Evolutionary conservation across 2,329 filamentous ascomycete species (phyloP).

Genomic region (Geosmithia putterillii): DNA sequence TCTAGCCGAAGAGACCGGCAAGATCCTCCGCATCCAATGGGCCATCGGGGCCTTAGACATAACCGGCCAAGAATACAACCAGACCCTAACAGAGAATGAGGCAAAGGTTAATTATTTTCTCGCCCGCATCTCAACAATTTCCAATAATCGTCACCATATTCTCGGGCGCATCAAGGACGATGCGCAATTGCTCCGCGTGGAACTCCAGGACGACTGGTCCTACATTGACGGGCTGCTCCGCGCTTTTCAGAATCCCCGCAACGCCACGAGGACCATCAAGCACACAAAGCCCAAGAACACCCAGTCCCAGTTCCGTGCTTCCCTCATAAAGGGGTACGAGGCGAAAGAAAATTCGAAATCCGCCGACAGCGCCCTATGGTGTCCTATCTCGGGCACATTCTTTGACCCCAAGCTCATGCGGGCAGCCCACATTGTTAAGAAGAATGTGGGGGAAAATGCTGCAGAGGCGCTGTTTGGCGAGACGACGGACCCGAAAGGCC

Average conservation of each 20-base stretch:
- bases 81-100: background rate
- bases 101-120: background rate
- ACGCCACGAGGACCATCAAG: background rate
- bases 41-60: background rate
- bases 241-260: background rate
- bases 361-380: background rate
- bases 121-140: background rate
- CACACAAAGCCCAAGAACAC: background rate
- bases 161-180: background rate
- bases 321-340: background rate
- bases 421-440: background rate
- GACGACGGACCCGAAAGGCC: background rate
- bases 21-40: background rate
- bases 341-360: too few species aligned
- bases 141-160: background rate
- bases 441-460: background rate
- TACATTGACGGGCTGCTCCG: background rate
- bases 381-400: background rate
- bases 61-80: background rate
- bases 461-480: background rate
- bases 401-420: background rate
- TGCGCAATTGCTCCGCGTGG: background rate
- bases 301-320: background rate
- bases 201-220: background rate
- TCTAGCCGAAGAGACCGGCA: background rate